Percentiles rank a stretch among this genome's conserved stretches.
These are phyloP conservation scores for Tylopilus felleus DNA, from an alignment of 768 basidiomycete species.

Conservation along the genomic window DNA sequence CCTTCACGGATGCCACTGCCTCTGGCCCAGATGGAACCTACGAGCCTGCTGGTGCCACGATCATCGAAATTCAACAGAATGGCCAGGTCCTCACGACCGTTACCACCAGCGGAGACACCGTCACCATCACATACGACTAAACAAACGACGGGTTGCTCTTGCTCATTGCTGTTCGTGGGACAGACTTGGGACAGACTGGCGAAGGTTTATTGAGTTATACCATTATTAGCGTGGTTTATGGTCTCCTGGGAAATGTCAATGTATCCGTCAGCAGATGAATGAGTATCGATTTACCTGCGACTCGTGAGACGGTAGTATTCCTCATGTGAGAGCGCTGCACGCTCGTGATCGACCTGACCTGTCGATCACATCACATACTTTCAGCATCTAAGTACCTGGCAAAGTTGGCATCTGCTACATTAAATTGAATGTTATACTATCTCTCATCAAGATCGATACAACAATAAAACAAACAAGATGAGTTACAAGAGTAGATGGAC, in stretches of 20 bases:
- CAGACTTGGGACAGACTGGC: too few species aligned
- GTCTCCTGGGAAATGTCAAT: neutral
- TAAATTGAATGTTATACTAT: neutral
- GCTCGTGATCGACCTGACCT: neutral
- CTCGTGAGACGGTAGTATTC: neutral
- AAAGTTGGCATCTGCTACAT: neutral
- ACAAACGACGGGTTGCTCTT: neutral
- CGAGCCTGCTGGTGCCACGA: conserved; percentile 7
- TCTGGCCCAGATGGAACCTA: conserved; percentile 4
- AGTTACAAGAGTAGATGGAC: conserved; percentile 1
- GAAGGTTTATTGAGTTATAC: neutral
- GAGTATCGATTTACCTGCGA: too few species aligned
- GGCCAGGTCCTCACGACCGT: conserved; percentile 9
- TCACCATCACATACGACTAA: conserved; percentile 10
- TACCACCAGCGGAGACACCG: neutral
- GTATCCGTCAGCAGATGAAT: neutral
- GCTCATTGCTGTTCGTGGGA: neutral
- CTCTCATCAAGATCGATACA: neutral
- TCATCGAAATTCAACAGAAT: conserved; percentile 13
- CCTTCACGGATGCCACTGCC: conserved; percentile 13
- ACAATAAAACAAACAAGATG: conserved; percentile 2
- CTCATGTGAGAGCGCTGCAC: neutral
- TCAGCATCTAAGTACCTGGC: neutral
- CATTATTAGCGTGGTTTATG: neutral
- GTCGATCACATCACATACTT: neutral